A percentile compares a stretch with the other conserved stretches of the same genome.
phyloP scores from a whole-genome alignment of 495 filamentous ascomycete species.

The Elasticomyces elasticus region DNA sequence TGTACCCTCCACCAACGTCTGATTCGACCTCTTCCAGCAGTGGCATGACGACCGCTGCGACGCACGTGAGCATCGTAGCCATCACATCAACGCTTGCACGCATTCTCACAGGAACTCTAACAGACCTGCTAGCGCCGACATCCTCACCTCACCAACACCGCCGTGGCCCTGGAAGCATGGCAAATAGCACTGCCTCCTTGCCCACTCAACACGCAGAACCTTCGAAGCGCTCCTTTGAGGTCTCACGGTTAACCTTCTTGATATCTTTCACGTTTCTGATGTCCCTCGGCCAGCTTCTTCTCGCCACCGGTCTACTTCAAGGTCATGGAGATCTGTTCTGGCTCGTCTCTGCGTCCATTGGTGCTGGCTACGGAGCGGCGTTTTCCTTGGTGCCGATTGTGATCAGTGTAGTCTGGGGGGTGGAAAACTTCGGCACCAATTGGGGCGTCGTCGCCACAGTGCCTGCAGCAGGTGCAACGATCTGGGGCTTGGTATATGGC shows the following conservation, averaged over 20 bases:
- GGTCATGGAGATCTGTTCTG: slow-evolving; percentile 61
- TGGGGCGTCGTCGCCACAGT: slow-evolving; percentile 92
- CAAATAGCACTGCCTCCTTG: slow-evolving; percentile 26
- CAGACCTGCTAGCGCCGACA: slow-evolving; percentile 74
- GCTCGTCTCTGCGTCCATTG: slow-evolving; percentile 67
- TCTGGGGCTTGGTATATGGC: slow-evolving; percentile 80
- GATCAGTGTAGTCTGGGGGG: slow-evolving; percentile 89
- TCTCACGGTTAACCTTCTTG: slow-evolving; percentile 75
- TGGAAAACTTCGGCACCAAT: slow-evolving; percentile 96
- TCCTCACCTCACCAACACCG: slow-evolving; percentile 28
- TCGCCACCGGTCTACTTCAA: slow-evolving; percentile 62
- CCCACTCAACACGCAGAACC: slow-evolving; percentile 3
- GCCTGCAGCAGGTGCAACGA: slow-evolving; percentile 70
- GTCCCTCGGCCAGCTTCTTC: slow-evolving; percentile 62
- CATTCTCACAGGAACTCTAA: slow-evolving; percentile 72
- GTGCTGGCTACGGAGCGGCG: slow-evolving; percentile 82
- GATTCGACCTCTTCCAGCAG: slow-evolving; percentile 17
- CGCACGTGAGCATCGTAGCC: slow-evolving; percentile 84
- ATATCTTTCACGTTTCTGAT: slow-evolving; percentile 63
- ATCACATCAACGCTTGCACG: slow-evolving; percentile 84
- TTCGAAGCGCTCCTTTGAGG: slow-evolving; percentile 36
- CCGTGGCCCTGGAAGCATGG: slow-evolving; percentile 23
- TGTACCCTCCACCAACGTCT: slow-evolving; percentile 51
- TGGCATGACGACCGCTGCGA: slow-evolving; percentile 55
- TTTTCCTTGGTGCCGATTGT: slow-evolving; percentile 87